Evolutionary conservation across 345 rosid species (phyloP).

Genomic region (Luvunga scandens): DNA sequence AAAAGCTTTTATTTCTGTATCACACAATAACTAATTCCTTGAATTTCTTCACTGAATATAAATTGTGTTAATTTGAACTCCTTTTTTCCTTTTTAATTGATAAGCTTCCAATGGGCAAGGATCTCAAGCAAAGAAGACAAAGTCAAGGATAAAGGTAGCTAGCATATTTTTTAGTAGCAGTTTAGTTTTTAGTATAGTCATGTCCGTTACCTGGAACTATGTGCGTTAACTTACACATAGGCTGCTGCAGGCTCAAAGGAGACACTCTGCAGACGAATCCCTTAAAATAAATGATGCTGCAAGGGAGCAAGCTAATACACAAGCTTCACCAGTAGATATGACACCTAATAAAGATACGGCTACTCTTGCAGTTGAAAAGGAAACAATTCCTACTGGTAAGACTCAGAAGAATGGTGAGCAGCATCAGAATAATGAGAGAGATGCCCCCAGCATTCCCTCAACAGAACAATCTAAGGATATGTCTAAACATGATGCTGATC

Average conservation of each 20-base stretch:
- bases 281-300: conserved; percentile 30
- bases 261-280: conserved; percentile 37
- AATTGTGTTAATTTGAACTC: conserved; percentile 8
- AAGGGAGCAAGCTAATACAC: conserved; percentile 32
- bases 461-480: conserved; percentile 31
- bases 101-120: conserved; percentile 71
- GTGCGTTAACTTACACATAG: conserved; percentile 18
- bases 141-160: conserved; percentile 64
- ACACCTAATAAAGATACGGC: conserved; percentile 33
- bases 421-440: conserved; percentile 29
- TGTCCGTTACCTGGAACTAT: neutral
- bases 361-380: conserved; percentile 34
- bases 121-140: conserved; percentile 59
- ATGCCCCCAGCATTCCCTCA: conserved; percentile 28
- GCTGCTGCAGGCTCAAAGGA: conserved; percentile 51
- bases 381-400: conserved; percentile 34
- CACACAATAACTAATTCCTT: neutral
- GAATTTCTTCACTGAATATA: neutral
- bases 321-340: conserved; percentile 33
- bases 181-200: conserved; percentile 10
- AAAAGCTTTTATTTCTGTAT: conserved; percentile 1
- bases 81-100: conserved; percentile 16
- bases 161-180: conserved; percentile 1
- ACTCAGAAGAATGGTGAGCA: conserved; percentile 27
- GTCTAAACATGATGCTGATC: conserved; percentile 32